Conservation (phyloP, 1,284 basidiomycete species). For the Bondarzewia mesenterica region DNA sequence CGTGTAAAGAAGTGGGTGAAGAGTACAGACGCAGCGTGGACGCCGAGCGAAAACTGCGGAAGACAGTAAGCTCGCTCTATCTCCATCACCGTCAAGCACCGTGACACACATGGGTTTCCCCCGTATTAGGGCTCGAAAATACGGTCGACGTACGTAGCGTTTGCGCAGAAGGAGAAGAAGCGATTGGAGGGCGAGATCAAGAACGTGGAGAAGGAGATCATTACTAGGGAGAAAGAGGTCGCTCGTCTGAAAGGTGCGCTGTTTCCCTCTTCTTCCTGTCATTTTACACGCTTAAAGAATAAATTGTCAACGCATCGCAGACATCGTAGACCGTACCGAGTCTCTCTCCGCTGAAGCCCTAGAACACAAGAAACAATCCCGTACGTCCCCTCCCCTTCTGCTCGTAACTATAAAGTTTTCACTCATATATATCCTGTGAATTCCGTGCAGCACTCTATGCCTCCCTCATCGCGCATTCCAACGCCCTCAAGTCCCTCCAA, state of each 20-base stretch:
- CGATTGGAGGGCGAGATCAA: slow-evolving; percentile 60
- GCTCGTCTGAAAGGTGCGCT: slow-evolving; percentile 51
- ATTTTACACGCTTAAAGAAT: neutral
- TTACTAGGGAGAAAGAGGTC: slow-evolving; percentile 61
- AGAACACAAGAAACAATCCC: slow-evolving; percentile 78
- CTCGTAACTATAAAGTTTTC: too few relatives aligned
- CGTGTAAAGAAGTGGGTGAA: slow-evolving; percentile 72
- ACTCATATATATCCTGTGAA: neutral
- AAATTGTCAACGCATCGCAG: slow-evolving; percentile 25
- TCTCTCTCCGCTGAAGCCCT: slow-evolving; percentile 67
- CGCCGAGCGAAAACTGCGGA: slow-evolving; percentile 69
- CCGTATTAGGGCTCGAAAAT: slow-evolving; percentile 77
- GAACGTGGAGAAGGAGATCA: slow-evolving; percentile 49
- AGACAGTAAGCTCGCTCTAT: slow-evolving; percentile 49
- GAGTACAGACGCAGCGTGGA: slow-evolving; percentile 59
- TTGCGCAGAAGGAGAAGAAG: slow-evolving; percentile 81
- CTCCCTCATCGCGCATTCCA: slow-evolving; percentile 66
- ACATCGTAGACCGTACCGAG: slow-evolving; percentile 61
- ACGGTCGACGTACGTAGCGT: slow-evolving; percentile 80
- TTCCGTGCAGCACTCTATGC: slow-evolving; percentile 65
- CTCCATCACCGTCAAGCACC: neutral
- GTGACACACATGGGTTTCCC: slow-evolving; percentile 2
- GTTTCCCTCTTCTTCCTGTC: neutral
- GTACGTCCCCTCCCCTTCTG: slow-evolving; percentile 42
- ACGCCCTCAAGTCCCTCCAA: slow-evolving; percentile 71